A percentile compares a stretch with the other conserved stretches of the same genome.
These are phyloP conservation scores for Neopestalotiopsis clavispora DNA, from an alignment of 2,329 filamentous ascomycete genomes.

Conservation along the genomic window DNA sequence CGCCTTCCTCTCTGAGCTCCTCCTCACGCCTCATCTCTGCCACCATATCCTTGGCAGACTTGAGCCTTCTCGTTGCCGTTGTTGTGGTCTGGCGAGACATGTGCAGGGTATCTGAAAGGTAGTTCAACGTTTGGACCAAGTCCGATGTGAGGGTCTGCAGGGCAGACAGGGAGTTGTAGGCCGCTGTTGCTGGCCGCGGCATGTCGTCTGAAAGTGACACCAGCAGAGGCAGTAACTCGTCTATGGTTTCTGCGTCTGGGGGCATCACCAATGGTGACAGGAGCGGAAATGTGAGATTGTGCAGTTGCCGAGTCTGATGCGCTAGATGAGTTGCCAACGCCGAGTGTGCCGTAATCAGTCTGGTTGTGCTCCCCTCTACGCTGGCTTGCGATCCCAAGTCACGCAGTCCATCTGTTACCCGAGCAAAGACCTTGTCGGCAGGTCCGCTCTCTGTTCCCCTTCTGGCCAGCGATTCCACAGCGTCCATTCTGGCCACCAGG, in stretches of 20 bases:
- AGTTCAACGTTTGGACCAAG: constrained; percentile 79
- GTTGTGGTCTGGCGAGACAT: constrained; percentile 91
- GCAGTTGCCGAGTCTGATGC: constrained; percentile 77
- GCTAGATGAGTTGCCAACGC: constrained; percentile 75
- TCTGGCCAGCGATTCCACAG: constrained; percentile 72
- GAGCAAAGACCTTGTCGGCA: constrained; percentile 68
- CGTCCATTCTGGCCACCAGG: constrained; percentile 72
- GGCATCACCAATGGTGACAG: constrained; percentile 71
- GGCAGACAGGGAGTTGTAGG: constrained; percentile 68
- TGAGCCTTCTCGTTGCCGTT: constrained; percentile 78
- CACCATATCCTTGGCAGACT: constrained; percentile 83
- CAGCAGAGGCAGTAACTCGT: constrained; percentile 72
- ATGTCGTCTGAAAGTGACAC: constrained; percentile 68
- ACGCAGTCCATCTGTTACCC: constrained; percentile 71
- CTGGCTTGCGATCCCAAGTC: constrained; percentile 76
- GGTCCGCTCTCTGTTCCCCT: constrained; percentile 68
- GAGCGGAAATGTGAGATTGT: constrained; percentile 73
- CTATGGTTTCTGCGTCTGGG: constrained; percentile 68
- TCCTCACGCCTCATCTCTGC: constrained; percentile 84
- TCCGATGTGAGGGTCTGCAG: constrained; percentile 75
- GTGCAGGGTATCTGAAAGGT: constrained; percentile 88
- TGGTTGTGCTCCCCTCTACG: constrained; percentile 73
- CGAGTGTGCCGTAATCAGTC: constrained; percentile 76
- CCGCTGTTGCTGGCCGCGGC: constrained; percentile 66
- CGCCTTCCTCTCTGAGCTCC: constrained; percentile 81